phyloP scores from a whole-genome alignment of 176 grass and related monocot species.

The Phragmites australis region DNA sequence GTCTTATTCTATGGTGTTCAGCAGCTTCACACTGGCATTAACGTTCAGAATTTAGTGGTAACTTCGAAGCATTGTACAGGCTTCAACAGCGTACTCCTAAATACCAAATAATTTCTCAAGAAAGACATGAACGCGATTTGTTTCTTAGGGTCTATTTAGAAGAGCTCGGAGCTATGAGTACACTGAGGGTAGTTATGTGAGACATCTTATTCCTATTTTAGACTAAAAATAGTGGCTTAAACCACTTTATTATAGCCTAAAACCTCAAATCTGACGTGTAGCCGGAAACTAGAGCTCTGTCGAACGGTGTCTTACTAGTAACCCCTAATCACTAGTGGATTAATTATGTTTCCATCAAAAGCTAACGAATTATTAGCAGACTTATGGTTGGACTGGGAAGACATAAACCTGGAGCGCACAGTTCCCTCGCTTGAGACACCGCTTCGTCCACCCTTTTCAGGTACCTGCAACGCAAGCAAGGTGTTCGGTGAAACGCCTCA shows the following conservation, averaged over 20 bases:
- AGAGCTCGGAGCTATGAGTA: too few relatives aligned
- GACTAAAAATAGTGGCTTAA: too few relatives aligned
- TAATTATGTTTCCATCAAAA: too few relatives aligned
- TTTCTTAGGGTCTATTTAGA: too few relatives aligned
- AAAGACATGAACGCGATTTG: too few relatives aligned
- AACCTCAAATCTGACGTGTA: too few relatives aligned
- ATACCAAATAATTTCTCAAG: too few relatives aligned
- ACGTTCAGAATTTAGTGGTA: neutral
- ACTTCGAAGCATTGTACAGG: neutral
- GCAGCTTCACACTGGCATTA: neutral
- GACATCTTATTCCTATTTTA: too few relatives aligned
- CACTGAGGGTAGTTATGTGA: too few relatives aligned
- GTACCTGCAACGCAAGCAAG: constrained; percentile 56
- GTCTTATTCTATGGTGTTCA: neutral
- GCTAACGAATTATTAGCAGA: neutral
- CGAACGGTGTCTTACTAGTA: neutral
- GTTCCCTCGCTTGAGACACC: constrained; percentile 58
- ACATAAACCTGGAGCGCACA: constrained; percentile 45
- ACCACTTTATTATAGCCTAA: too few relatives aligned
- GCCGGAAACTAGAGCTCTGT: too few relatives aligned
- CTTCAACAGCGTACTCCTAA: neutral
- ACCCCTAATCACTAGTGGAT: neutral
- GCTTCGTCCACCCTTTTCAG: constrained; percentile 69
- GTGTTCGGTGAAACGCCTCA: constrained; percentile 16
- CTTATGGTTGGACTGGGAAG: neutral